Evolutionary conservation across 2,329 filamentous ascomycete genomes (phyloP).

Genomic region (Pseudomassariella vexata): DNA sequence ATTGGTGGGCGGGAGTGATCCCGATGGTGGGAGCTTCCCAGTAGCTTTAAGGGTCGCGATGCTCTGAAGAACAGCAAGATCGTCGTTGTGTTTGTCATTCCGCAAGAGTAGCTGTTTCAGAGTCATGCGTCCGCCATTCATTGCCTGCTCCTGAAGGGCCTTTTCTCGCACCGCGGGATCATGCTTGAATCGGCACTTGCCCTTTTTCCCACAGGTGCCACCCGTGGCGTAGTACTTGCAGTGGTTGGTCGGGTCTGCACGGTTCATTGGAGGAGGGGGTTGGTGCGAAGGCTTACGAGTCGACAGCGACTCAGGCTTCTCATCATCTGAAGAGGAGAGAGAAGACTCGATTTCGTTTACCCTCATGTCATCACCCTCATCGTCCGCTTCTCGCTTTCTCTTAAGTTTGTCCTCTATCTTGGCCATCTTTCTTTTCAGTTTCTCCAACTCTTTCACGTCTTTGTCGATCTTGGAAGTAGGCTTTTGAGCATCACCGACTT

Average conservation of each 20-base stretch:
- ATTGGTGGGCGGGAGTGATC: not conserved
- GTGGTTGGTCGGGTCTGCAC: constrained; percentile 56
- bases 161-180: constrained; percentile 58
- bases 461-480: constrained; percentile 46
- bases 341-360: constrained; percentile 34
- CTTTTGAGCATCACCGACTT: constrained; percentile 53
- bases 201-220: constrained; percentile 65
- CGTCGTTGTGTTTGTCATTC: constrained; percentile 65
- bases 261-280: constrained; percentile 43
- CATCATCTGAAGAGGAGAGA: constrained; percentile 46
- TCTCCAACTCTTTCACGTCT: constrained; percentile 51
- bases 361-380: constrained; percentile 62
- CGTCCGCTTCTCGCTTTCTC: constrained; percentile 61
- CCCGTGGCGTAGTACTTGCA: constrained; percentile 69
- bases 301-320: constrained; percentile 53
- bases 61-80: constrained; percentile 59
- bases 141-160: constrained; percentile 57
- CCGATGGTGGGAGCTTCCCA: constrained; percentile 27
- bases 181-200: constrained; percentile 70
- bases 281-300: constrained; percentile 35
- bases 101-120: constrained; percentile 59
- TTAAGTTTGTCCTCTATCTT: constrained; percentile 67
- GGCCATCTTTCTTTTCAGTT: constrained; percentile 57
- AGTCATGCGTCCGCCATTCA: constrained; percentile 60
- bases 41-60: constrained; percentile 60